Base-by-base conservation (phyloP, 164 flowering plant genomes). In the Umbilicus rupestris region DNA sequence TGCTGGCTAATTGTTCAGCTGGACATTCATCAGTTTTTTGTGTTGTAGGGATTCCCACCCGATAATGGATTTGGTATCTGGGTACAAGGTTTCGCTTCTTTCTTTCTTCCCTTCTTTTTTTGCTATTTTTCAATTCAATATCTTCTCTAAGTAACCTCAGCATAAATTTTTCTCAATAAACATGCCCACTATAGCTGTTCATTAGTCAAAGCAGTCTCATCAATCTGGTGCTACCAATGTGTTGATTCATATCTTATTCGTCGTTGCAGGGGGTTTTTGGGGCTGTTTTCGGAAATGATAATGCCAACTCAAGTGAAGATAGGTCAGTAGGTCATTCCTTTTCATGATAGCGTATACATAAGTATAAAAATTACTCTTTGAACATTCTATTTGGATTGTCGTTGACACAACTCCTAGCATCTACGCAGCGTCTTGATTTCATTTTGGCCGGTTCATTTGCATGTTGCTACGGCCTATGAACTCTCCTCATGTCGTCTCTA, bases 241-340 rank as follows among this genome's bases (percentile, higher is more conserved):
- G 16, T 19, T 39, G 39, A 37, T 39, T 41, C 44, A 17, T 8
- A 65, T 29, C 28, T 67, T 19, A 14, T 17, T 9, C 59, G 62
- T 17, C 28, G 52, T 39, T 75, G 76, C 87, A 94, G 96, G 97
- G 97, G 29, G 92, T 90, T 68, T 94, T 90, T 63, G 94, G 94
- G 66, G 86, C 83, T 58, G 92, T 93, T 63, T 90, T 93, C 57
- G 87, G 97, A 28, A 87, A 85, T 73, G 97, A 93, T 42, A 89
- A 72, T 73, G 78, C 92, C 39, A 69, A 72, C 70, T 79, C 91
- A 16, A 87, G 57, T 72, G 98, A 90, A 70, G 97, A 93, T 68
- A 86, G 96, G 98, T 87, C 79, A 65, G 31, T 22, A 49, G 58
- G 30, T 2, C 16, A 37, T 14, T n/a, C 9, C 26, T 66, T n/a